These are phyloP conservation scores for Malassezia japonica DNA, from an alignment of 1,284 basidiomycete genomes.

Conservation along the genomic window DNA sequence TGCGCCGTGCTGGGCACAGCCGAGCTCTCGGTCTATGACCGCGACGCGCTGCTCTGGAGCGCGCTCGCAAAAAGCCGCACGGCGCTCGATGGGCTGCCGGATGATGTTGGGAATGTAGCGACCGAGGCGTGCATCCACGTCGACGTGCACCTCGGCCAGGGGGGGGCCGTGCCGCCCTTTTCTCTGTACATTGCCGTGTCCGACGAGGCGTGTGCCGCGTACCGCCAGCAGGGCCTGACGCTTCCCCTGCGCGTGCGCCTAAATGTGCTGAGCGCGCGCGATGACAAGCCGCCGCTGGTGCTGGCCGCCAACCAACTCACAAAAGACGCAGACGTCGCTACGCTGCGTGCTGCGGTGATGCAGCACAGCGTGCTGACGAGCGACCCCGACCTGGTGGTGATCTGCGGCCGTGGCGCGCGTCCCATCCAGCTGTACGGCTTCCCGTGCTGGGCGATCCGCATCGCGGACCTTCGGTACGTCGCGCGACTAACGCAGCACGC, in stretches of 20 bases:
- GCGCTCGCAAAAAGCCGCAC: neutral
- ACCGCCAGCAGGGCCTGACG: neutral
- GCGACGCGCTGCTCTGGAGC: neutral
- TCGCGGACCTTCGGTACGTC: slow-evolving; percentile 2
- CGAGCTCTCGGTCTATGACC: slow-evolving; percentile 14
- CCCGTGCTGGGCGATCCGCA: slow-evolving; percentile 11
- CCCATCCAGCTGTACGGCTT: slow-evolving; percentile 10
- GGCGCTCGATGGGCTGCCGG: neutral
- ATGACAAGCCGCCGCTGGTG: slow-evolving; percentile 9
- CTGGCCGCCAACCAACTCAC: neutral
- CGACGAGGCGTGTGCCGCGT: neutral
- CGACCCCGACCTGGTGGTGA: slow-evolving; percentile 6
- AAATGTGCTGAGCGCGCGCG: slow-evolving; percentile 3
- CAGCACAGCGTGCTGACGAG: neutral
- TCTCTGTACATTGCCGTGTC: neutral
- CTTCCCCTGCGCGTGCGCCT: neutral
- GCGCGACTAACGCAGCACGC: neutral
- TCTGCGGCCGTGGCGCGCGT: neutral
- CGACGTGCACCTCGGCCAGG: neutral
- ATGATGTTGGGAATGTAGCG: neutral
- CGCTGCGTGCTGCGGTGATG: neutral
- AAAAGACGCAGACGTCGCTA: neutral
- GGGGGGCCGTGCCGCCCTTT: neutral
- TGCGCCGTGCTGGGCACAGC: slow-evolving; percentile 3
- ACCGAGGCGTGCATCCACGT: neutral